Conservation (phyloP, 805 yeast species). For the Hanseniaspora mollemarum region DNA sequence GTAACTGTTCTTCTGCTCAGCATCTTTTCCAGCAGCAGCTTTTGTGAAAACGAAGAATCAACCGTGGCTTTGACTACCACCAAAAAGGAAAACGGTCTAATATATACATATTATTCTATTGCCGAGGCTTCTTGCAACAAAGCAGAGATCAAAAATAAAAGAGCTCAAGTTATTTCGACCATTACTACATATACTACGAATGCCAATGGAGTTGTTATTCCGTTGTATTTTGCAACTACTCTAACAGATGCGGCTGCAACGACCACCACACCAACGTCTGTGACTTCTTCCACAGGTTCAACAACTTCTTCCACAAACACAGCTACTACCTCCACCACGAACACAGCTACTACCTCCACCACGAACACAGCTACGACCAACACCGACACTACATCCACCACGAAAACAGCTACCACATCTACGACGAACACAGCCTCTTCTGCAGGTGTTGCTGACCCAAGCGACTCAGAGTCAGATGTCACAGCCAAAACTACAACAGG, state of each 20-base stretch:
- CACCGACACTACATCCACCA: conserved; percentile 17
- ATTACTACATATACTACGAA: conserved; percentile 11
- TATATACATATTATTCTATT: background rate
- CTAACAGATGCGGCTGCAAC: conserved; percentile 16
- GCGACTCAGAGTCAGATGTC: conserved; percentile 12
- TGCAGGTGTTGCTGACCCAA: too few species aligned
- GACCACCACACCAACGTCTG: conserved; percentile 17
- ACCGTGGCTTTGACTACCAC: background rate
- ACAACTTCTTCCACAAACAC: conserved; percentile 20
- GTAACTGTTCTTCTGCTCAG: background rate
- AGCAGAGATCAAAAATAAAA: background rate
- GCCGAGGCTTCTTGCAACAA: background rate
- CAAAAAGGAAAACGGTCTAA: background rate
- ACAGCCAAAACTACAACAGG: conserved; percentile 15
- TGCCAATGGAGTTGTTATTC: background rate
- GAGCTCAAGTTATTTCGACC: conserved; percentile 17
- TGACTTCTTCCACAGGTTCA: conserved; percentile 19
- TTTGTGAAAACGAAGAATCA: background rate
- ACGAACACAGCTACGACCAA: conserved; percentile 26
- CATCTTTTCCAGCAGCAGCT: background rate
- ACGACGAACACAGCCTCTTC: too few species aligned
- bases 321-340: conserved; percentile 19
- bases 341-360: conserved; percentile 26
- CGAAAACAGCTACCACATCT: too few species aligned
- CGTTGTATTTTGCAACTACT: conserved; percentile 3